These are phyloP conservation scores for Cladophialophora carrionii DNA, from an alignment of 2,329 filamentous ascomycete species.

Conservation along the genomic window DNA sequence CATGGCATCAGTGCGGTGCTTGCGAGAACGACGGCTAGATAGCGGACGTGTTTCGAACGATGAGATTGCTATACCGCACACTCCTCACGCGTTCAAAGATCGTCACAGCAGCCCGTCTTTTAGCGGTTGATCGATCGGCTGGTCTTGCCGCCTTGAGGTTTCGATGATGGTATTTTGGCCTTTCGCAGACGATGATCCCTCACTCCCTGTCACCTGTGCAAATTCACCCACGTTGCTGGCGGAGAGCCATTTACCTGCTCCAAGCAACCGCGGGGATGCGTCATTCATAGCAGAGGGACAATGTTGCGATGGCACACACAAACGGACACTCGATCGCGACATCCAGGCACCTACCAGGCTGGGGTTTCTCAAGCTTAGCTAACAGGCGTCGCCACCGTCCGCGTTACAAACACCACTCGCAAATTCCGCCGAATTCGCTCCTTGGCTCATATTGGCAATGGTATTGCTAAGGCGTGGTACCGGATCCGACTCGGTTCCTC, in stretches of 20 bases:
- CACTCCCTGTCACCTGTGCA: neutral
- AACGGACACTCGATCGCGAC: neutral
- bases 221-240: neutral
- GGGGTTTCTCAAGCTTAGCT: neutral
- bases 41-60: neutral
- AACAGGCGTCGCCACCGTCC: neutral
- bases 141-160: conserved; percentile 2
- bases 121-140: conserved; percentile 1
- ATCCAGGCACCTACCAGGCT: no score
- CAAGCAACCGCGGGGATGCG: neutral
- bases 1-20: neutral
- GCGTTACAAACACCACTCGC: conserved; percentile 6
- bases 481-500: neutral
- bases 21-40: neutral
- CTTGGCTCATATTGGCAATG: conserved; percentile 6
- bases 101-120: neutral
- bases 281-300: neutral
- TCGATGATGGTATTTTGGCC: conserved; percentile 15
- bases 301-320: neutral
- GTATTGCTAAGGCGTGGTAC: neutral
- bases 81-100: neutral
- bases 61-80: neutral
- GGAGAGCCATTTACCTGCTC: neutral
- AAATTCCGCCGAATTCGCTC: conserved; percentile 2
- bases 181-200: conserved; percentile 4